Base-by-base conservation (phyloP, 2,329 filamentous ascomycete genomes). In the Daldinia sp. region DNA sequence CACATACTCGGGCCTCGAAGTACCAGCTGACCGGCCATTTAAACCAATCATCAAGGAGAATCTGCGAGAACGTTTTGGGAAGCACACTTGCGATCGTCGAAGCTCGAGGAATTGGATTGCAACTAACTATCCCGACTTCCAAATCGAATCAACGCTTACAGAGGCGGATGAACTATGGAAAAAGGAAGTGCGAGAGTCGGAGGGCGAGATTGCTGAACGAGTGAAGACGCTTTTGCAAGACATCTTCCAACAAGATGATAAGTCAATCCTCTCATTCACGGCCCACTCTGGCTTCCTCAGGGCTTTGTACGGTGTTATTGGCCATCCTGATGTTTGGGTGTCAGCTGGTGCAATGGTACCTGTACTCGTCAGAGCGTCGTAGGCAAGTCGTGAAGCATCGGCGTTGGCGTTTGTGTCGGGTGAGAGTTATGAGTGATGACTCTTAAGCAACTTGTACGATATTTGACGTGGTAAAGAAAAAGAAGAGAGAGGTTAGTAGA, bases 81-180 rank as follows among this genome's bases (percentile, higher is more conserved):
- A 85, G 60, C 88, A 90, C 74, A 90, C 88, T 0, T 91, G 89
- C 74, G 88, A 91, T 75, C 82, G 85, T 15, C 82, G 88, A 15
- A 83, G 83, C 56, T 76, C 79, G 6, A 81, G 80, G 48, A 79
- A 82, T 0, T 84, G 80, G 74, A 88, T 91, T 67, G 77, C 77
- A 1, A 68, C 79, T 13, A 78, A 81, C 35, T 89, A 86, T 68
- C 87, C 87, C 0, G 74, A 73, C 20, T 89, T 83, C 73, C 70
- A 66, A 2, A 81, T 90, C 50, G 88, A 90, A 74, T 76, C 80
- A 0, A 84, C 84, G 0, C 86, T 91, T 53, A 74, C 80, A 0
- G 88, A 90, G 70, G 74, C 83, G 3, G 89, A 91, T 72, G 79
- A 81, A 64, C 80, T 87, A 41, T 89, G 87, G 82, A 79, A 77